Base-by-base conservation (phyloP, 345 rosid species). In the Anastatica hierochuntica region DNA sequence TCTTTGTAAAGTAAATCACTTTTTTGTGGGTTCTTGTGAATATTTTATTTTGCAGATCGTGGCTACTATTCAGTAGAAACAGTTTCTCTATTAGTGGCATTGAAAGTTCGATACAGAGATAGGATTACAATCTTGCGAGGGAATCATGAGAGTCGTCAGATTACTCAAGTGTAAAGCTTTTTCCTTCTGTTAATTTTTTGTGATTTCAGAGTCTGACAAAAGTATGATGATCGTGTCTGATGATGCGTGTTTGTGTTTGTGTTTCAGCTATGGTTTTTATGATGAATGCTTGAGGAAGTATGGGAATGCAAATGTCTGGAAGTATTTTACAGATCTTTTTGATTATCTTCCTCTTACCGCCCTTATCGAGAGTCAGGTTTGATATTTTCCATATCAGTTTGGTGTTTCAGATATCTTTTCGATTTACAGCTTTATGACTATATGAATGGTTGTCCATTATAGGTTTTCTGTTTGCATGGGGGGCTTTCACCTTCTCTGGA, bases 61-160 rank as follows among this genome's bases (percentile, higher is more conserved):
- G 98, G 98, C 1, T 88, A 92, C 69, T 92, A 92, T 72, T 92
- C 98, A 0, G 98, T 92, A 55, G 98, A 92, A 75, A 92, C 98
- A 26, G 98, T 88, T 54, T 77, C 98, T 17, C 76, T 92, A 53
- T 74, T 92, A 75, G 98, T 92, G 72, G 96, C 96, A 5, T 53
- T 92, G 73, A 92, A 92, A 76, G 98, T 92, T 8, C 81, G 98
- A 17, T 88, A 84, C 71, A 79, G 98, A 68, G 98, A 90, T 76
- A 81, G 98, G 74, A 46, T 92, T 54, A 92, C 98, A 12, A 92
- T 92, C 51, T 73, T 92, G 4, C 79, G 98, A 78, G 98, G 98
- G 56, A 92, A 92, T 36, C 98, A 92, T 16, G 98, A 92, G 79
- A 92, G 98, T 77, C 82, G 98, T 62, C 98, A 92, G 77, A 92